Evolutionary conservation across 2,329 filamentous ascomycete species (phyloP).

Genomic region (Pseudocercospora fuligena): DNA sequence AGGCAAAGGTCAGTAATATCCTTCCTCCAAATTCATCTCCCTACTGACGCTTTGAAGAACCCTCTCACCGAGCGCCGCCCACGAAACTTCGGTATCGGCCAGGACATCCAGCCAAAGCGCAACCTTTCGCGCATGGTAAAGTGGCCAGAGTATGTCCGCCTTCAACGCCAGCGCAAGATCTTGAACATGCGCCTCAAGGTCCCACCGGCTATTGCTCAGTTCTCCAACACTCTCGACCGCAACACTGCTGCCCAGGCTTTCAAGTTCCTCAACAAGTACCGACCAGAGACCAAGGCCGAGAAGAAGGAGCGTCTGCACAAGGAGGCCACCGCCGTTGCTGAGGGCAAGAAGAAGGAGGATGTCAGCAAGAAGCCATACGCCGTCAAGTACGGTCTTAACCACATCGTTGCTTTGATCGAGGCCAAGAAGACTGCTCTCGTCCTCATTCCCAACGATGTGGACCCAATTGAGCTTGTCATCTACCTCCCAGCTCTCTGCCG

Average conservation of each 20-base stretch:
- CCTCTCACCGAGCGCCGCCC: slow-evolving; percentile 98
- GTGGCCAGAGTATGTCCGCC: slow-evolving; percentile 99
- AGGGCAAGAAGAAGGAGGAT: slow-evolving; percentile 99
- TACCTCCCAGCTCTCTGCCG: slow-evolving; percentile 99
- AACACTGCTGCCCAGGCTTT: slow-evolving; percentile 96
- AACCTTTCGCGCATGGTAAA: slow-evolving; percentile 98
- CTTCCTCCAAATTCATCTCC: neutral
- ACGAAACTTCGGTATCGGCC: slow-evolving; percentile 97
- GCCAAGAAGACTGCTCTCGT: slow-evolving; percentile 99
- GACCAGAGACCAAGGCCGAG: slow-evolving; percentile 97
- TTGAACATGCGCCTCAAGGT: slow-evolving; percentile 99
- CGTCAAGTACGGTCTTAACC: slow-evolving; percentile 99
- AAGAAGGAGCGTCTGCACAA: slow-evolving; percentile 99
- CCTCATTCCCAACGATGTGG: slow-evolving; percentile 98
- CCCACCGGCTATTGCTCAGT: slow-evolving; percentile 94
- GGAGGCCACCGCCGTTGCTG: slow-evolving; percentile 96
- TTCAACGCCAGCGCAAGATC: slow-evolving; percentile 95
- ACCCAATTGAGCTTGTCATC: slow-evolving; percentile 99
- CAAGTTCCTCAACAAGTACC: slow-evolving; percentile 99
- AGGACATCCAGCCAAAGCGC: slow-evolving; percentile 95
- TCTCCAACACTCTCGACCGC: slow-evolving; percentile 95
- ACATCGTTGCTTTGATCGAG: slow-evolving; percentile 95
- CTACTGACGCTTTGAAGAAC: slow-evolving; percentile 66
- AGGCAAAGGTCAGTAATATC: slow-evolving; percentile 78
- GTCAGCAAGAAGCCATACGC: slow-evolving; percentile 99